phyloP scores from a whole-genome alignment of 345 rosid genomes.

The Lepidium didymum region DNA sequence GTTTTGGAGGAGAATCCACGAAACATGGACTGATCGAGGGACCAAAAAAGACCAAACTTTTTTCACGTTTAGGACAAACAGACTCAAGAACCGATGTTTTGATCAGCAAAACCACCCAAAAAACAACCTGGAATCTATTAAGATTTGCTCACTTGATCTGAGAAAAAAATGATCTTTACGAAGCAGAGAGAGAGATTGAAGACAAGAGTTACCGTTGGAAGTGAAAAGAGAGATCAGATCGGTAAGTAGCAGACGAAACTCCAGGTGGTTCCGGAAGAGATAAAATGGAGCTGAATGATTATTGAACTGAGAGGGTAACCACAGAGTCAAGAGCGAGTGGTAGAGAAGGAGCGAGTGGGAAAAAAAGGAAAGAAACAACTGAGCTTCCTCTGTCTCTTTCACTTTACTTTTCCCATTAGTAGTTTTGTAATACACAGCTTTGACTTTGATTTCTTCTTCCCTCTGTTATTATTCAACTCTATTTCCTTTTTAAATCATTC shows the following conservation, averaged over 20 bases:
- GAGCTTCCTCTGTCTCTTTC: constrained; percentile 10
- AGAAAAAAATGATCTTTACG: not conserved
- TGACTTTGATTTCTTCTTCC: constrained; percentile 3
- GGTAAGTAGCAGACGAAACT: not conserved
- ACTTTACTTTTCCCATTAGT: not conserved
- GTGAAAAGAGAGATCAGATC: not conserved
- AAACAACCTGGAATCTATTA: too few relatives aligned
- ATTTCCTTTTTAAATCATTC: not conserved
- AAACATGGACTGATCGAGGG: constrained; percentile 9
- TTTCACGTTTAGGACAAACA: not conserved
- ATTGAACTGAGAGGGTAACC: not conserved
- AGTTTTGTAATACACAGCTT: not conserved
- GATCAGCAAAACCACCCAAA: not conserved
- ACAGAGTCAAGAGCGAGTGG: not conserved
- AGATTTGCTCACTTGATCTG: not conserved
- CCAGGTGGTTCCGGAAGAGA: constrained; percentile 1
- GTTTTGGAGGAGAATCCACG: constrained; percentile 24
- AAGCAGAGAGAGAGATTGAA: not conserved
- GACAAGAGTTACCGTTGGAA: not conserved
- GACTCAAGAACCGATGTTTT: not conserved
- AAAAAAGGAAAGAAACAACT: constrained; percentile 16
- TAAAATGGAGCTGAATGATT: not conserved
- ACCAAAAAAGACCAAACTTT: not conserved
- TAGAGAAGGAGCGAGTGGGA: not conserved
- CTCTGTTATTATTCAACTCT: not conserved